Evolutionary conservation across 129 eudicot genomes (phyloP).

Genomic region (Arctium minus): DNA sequence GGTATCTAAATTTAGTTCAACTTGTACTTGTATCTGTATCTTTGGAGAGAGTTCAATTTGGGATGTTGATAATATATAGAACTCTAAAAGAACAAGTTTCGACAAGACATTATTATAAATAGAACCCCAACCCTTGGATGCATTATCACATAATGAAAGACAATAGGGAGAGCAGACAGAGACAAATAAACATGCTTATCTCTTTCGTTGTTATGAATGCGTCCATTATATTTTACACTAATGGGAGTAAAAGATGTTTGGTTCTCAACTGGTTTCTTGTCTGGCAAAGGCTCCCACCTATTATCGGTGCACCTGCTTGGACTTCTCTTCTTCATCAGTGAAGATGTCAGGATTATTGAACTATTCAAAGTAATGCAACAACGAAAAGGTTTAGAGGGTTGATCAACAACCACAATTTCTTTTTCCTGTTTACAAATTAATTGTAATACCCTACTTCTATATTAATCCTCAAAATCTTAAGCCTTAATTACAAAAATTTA

Average conservation of each 20-base stretch:
- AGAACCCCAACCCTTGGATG: background rate
- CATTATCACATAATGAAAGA: background rate
- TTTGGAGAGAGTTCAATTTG: background rate
- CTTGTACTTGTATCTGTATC: background rate
- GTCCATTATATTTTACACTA: slow-evolving; percentile 34
- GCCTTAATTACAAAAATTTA: too few species aligned
- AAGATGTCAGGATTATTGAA: slow-evolving; percentile 35
- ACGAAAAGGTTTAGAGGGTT: background rate
- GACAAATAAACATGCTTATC: slow-evolving; percentile 53
- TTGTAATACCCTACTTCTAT: too few species aligned
- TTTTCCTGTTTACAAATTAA: background rate
- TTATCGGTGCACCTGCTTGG: slow-evolving; percentile 78
- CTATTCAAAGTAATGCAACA: slow-evolving; percentile 28
- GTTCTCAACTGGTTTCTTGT: slow-evolving; percentile 53
- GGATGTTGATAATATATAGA: too few species aligned
- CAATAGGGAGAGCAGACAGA: background rate
- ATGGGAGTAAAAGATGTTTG: slow-evolving; percentile 32
- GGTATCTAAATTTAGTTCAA: background rate
- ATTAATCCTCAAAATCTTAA: too few species aligned
- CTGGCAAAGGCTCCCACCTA: slow-evolving; percentile 93
- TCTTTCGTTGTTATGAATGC: slow-evolving; percentile 36
- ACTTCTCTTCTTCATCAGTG: slow-evolving; percentile 53
- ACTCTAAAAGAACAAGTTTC: background rate
- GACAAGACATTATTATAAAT: background rate
- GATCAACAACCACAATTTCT: background rate